Evolutionary conservation across 2,329 filamentous ascomycete species (phyloP).

Genomic region (Hypoxylon rubiginosum): DNA sequence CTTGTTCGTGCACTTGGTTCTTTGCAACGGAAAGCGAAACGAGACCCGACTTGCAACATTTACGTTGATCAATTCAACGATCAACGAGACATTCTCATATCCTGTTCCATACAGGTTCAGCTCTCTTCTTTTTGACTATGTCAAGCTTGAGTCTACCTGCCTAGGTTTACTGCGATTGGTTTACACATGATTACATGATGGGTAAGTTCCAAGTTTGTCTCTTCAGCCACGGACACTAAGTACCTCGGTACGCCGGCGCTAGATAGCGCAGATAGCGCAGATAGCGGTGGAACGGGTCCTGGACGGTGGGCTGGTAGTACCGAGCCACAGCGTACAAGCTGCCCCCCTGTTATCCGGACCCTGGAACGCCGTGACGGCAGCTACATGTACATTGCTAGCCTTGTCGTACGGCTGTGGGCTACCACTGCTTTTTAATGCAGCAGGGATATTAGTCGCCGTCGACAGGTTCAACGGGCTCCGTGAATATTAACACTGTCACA

Average conservation of each 20-base stretch:
- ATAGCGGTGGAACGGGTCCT: not conserved
- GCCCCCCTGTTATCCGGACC: conserved; percentile 2
- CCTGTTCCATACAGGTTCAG: too few species aligned
- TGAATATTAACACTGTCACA: conserved; percentile 34
- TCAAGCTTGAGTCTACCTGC: too few species aligned
- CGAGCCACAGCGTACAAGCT: not conserved
- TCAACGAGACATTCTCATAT: too few species aligned
- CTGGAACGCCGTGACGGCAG: conserved; percentile 1
- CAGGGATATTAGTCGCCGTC: conserved; percentile 28
- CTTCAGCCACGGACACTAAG: not conserved
- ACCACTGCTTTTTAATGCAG: conserved; percentile 2
- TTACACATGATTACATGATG: not conserved
- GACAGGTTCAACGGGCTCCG: conserved; percentile 40
- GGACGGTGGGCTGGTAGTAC: not conserved
- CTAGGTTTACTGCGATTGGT: too few species aligned
- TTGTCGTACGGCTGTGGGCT: conserved; percentile 38
- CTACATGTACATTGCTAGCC: conserved; percentile 26
- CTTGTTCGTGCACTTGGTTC: too few species aligned
- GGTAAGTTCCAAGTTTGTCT: not conserved
- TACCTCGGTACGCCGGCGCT: not conserved
- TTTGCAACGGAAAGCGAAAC: too few species aligned
- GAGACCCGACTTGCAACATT: too few species aligned
- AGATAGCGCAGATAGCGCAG: too few species aligned
- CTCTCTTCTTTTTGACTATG: too few species aligned
- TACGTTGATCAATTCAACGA: too few species aligned